These are phyloP conservation scores for Entonaema liquescens DNA, from an alignment of 495 filamentous ascomycete species.

Conservation along the genomic window DNA sequence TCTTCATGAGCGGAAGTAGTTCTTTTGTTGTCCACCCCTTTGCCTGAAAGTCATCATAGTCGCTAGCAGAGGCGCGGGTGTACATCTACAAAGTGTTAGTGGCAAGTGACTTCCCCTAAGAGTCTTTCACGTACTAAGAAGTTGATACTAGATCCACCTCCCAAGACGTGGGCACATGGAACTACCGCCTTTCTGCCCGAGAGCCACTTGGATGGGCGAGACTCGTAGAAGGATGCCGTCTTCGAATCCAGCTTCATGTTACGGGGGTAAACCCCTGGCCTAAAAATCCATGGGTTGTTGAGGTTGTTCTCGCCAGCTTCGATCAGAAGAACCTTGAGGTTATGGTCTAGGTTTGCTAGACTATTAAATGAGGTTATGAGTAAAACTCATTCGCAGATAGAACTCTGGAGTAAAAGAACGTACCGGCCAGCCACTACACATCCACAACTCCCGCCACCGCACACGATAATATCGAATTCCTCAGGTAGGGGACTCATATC, in stretches of 20 bases:
- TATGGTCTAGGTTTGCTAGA: slow-evolving; percentile 81
- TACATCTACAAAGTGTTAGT: slow-evolving; percentile 71
- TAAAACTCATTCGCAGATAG: neutral
- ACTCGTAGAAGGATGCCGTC: slow-evolving; percentile 86
- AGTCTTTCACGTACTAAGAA: slow-evolving; percentile 67
- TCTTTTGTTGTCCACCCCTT: slow-evolving; percentile 85
- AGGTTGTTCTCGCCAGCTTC: slow-evolving; percentile 82
- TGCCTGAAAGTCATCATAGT: slow-evolving; percentile 85
- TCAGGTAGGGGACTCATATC: slow-evolving; percentile 62
- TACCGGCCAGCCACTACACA: slow-evolving; percentile 79
- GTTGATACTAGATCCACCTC: slow-evolving; percentile 82
- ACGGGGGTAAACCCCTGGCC: slow-evolving; percentile 78
- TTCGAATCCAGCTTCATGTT: slow-evolving; percentile 89
- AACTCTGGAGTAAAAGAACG: slow-evolving; percentile 9
- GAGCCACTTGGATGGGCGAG: slow-evolving; percentile 75
- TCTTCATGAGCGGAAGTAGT: slow-evolving; percentile 81
- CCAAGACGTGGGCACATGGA: slow-evolving; percentile 79
- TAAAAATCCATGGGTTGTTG: slow-evolving; percentile 85
- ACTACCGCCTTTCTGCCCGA: slow-evolving; percentile 77
- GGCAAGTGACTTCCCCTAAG: neutral
- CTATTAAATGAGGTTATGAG: slow-evolving; percentile 46
- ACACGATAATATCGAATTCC: slow-evolving; percentile 86
- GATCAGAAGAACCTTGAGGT: slow-evolving; percentile 80
- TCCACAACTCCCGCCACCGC: slow-evolving; percentile 74
- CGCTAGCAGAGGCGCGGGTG: slow-evolving; percentile 79